phyloP scores from a whole-genome alignment of 192 early-diverging fungal species.

The Rhizoclosmatium globosum region DNA sequence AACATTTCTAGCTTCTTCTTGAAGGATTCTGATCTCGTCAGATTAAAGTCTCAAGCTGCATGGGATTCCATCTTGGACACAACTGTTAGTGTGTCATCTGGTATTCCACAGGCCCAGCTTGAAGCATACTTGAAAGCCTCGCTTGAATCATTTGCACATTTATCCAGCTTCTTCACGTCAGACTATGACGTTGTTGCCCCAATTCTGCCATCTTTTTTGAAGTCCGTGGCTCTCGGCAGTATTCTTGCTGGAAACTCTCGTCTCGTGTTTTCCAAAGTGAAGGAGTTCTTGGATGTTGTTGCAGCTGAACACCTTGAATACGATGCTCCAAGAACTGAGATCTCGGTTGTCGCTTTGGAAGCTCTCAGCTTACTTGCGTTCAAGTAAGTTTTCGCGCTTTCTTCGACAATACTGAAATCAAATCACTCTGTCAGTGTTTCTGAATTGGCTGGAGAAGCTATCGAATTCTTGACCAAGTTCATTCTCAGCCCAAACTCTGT shows the following conservation, averaged over 20 bases:
- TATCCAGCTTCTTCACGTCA: slow-evolving; percentile 12
- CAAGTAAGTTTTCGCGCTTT: slow-evolving; percentile 3
- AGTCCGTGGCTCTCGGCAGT: neutral
- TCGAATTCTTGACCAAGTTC: slow-evolving; percentile 14
- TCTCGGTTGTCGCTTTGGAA: slow-evolving; percentile 17
- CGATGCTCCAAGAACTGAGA: slow-evolving; percentile 22
- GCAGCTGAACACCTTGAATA: slow-evolving; percentile 29
- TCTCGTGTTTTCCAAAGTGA: slow-evolving; percentile 2
- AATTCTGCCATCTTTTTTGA: slow-evolving; percentile 3
- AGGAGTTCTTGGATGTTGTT: slow-evolving; percentile 14
- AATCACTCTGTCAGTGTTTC: neutral
- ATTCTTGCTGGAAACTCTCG: neutral
- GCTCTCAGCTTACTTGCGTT: slow-evolving; percentile 9
- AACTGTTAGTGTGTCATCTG: neutral
- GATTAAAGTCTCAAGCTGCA: neutral
- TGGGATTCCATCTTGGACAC: slow-evolving; percentile 22
- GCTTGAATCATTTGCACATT: neutral
- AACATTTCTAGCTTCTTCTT: neutral
- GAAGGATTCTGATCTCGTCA: neutral
- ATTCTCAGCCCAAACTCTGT: slow-evolving; percentile 7
- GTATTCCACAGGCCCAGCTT: neutral
- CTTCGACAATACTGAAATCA: neutral
- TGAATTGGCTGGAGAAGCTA: neutral
- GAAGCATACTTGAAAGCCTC: neutral
- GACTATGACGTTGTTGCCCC: slow-evolving; percentile 24